phyloP scores from a whole-genome alignment of 2,329 filamentous ascomycete genomes.

The Bipolaris sorokiniana region DNA sequence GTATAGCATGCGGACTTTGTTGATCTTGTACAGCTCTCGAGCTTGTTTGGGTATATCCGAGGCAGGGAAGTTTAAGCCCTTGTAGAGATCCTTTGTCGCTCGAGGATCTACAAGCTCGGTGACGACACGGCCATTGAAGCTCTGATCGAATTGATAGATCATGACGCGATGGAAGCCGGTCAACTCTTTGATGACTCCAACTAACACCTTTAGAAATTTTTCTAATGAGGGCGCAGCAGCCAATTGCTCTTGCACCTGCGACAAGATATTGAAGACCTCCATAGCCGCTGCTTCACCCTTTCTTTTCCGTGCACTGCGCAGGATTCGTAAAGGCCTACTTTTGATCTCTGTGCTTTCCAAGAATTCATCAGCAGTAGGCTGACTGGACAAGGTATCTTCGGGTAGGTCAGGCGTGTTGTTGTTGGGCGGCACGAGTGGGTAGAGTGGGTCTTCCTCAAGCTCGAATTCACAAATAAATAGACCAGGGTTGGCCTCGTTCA shows the following conservation, averaged over 20 bases:
- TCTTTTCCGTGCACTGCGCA: constrained; percentile 75
- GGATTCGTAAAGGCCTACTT: constrained; percentile 77
- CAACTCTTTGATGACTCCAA: constrained; percentile 85
- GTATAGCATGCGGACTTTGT: constrained; percentile 86
- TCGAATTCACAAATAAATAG: constrained; percentile 89
- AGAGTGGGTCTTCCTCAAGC: constrained; percentile 74
- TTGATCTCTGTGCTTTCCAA: constrained; percentile 75
- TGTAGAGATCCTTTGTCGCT: constrained; percentile 81
- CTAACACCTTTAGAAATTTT: constrained; percentile 77
- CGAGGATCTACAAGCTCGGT: constrained; percentile 83
- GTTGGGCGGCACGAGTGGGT: constrained; percentile 68
- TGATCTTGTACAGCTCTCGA: constrained; percentile 86
- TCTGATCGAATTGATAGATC: constrained; percentile 87
- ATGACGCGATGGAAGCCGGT: constrained; percentile 92
- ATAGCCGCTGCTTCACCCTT: constrained; percentile 81
- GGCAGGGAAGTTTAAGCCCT: constrained; percentile 86
- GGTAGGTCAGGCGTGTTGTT: constrained; percentile 67
- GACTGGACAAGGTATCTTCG: constrained; percentile 74
- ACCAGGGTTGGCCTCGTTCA: constrained; percentile 67
- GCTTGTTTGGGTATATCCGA: constrained; percentile 86
- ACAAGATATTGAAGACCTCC: constrained; percentile 91
- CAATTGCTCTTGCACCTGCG: constrained; percentile 87
- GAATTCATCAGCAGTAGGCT: constrained; percentile 76
- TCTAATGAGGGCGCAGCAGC: constrained; percentile 73
- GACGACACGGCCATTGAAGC: constrained; percentile 85